A percentile compares a stretch with the other conserved stretches of the same genome.
Conservation (phyloP, 2,329 filamentous ascomycete species). For the Periglandula ipomoeae region DNA sequence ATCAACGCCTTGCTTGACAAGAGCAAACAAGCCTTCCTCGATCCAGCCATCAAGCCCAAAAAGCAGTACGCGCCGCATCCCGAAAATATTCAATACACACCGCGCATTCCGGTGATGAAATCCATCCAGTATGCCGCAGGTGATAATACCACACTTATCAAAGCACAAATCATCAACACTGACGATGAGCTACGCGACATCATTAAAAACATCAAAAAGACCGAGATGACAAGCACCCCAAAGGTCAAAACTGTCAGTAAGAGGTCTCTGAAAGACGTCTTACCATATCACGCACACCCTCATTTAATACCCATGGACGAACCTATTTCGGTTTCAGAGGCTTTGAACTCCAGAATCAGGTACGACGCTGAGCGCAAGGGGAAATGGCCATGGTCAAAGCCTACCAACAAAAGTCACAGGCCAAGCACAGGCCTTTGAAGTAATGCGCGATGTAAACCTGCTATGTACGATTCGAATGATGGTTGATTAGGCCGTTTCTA, state of each 20-base stretch:
- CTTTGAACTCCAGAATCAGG: slow-evolving; percentile 16
- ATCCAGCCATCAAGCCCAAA: slow-evolving; percentile 52
- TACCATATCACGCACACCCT: slow-evolving; percentile 28
- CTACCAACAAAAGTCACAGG: slow-evolving; percentile 15
- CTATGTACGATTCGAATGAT: too few relatives aligned
- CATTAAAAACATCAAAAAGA: slow-evolving; percentile 48
- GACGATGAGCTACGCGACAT: slow-evolving; percentile 69
- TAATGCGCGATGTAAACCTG: background rate
- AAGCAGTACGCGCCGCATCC: slow-evolving; percentile 43
- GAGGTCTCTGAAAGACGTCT: slow-evolving; percentile 19
- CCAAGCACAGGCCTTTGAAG: slow-evolving; percentile 17
- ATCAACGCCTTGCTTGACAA: slow-evolving; percentile 70
- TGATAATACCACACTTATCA: slow-evolving; percentile 55
- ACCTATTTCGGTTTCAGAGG: slow-evolving; percentile 26
- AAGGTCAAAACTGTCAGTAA: slow-evolving; percentile 18
- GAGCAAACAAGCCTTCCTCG: slow-evolving; percentile 58
- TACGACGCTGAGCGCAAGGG: slow-evolving; percentile 15
- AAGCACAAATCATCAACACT: slow-evolving; percentile 70
- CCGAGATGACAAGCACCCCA: slow-evolving; percentile 11
- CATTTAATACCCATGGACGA: slow-evolving; percentile 25
- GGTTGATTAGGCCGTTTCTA: too few relatives aligned
- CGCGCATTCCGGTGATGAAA: slow-evolving; percentile 73
- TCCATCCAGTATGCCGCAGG: slow-evolving; percentile 42
- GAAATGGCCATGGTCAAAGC: slow-evolving; percentile 17
- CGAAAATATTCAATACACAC: slow-evolving; percentile 56